Conservation (phyloP, 2,329 filamentous ascomycete species). For the Colletotrichum phormii region DNA sequence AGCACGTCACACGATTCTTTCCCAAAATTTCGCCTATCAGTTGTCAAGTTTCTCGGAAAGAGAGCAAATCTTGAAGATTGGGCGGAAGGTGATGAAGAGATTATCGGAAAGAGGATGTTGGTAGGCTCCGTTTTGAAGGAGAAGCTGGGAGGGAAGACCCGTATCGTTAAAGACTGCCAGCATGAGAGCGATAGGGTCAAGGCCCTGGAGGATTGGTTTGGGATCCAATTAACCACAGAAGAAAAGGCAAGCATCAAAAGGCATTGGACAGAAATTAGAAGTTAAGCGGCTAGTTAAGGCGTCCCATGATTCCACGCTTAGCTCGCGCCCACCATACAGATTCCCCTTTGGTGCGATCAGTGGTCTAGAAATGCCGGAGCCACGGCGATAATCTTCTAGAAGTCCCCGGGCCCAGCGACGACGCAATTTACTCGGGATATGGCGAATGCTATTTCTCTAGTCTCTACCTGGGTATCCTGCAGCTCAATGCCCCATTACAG, state of each 20-base stretch:
- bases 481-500: not conserved
- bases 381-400: not conserved
- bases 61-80: slow-evolving; percentile 52
- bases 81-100: slow-evolving; percentile 49
- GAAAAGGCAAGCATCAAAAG: not conserved
- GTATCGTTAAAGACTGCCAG: slow-evolving; percentile 57
- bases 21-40: slow-evolving; percentile 66
- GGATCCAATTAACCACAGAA: not conserved
- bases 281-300: not conserved
- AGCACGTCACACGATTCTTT: slow-evolving; percentile 60
- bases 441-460: slow-evolving; percentile 1
- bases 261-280: not conserved
- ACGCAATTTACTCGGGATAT: slow-evolving; percentile 13
- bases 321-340: too few species aligned
- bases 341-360: too few species aligned
- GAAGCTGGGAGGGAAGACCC: slow-evolving; percentile 62
- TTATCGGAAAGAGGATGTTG: slow-evolving; percentile 66
- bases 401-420: not conserved
- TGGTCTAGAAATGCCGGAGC: too few species aligned
- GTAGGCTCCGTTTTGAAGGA: slow-evolving; percentile 63
- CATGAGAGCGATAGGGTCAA: slow-evolving; percentile 52
- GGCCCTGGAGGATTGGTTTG: not conserved
- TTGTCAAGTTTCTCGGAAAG: slow-evolving; percentile 64
- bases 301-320: not conserved
- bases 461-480: not conserved